A percentile compares a stretch with the other conserved stretches of the same genome.
phyloP scores from a whole-genome alignment of 176 grass and related monocot genomes.

The Carex parvula region DNA sequence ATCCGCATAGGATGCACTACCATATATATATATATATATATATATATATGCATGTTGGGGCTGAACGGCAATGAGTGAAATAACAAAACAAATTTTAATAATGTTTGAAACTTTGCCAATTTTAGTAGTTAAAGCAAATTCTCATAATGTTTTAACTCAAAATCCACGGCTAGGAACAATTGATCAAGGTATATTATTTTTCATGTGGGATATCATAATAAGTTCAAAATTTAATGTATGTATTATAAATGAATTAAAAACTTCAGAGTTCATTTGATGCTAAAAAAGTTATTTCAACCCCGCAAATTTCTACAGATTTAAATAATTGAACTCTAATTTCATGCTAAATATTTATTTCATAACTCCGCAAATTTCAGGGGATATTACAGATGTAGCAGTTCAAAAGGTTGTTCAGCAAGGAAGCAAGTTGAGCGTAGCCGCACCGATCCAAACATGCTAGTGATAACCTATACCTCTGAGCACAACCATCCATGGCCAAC shows the following conservation, averaged over 20 bases:
- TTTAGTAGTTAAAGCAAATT: background rate
- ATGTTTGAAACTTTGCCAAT: background rate
- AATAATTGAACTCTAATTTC: background rate
- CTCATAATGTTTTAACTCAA: background rate
- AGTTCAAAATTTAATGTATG: too few species aligned
- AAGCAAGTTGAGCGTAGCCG: slow-evolving; percentile 99
- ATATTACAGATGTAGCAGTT: slow-evolving; percentile 98
- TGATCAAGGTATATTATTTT: background rate
- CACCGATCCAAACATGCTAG: slow-evolving; percentile 89
- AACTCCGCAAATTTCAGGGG: slow-evolving; percentile 35
- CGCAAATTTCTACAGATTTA: background rate
- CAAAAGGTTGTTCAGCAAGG: slow-evolving; percentile 86
- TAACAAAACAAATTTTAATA: background rate
- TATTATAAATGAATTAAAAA: background rate
- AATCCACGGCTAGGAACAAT: background rate
- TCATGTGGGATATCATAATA: background rate
- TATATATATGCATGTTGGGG: background rate
- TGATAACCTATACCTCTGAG: slow-evolving; percentile 97
- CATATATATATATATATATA: background rate
- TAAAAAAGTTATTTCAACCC: background rate
- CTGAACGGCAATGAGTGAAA: background rate
- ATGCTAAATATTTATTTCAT: background rate
- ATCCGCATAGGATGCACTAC: background rate
- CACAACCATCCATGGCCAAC: slow-evolving; percentile 99
- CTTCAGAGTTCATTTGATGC: background rate